Conservation (phyloP, 2,329 filamentous ascomycete genomes). For the Fusarium papillatum region DNA sequence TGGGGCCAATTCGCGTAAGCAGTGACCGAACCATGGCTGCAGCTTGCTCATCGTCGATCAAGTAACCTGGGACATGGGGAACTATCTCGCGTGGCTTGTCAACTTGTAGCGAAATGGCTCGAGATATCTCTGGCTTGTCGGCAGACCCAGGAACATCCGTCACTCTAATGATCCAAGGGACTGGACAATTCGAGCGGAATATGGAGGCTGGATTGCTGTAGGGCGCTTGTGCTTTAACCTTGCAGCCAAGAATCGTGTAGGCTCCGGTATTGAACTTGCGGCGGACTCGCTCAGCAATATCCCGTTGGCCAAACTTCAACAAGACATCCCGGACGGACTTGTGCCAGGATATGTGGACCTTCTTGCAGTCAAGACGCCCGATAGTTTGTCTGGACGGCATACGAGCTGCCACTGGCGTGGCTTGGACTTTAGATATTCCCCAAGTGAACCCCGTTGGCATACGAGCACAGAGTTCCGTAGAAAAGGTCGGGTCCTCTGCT, state of each 20-base stretch:
- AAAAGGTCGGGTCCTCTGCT: conserved; percentile 27
- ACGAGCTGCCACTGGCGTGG: conserved; percentile 6
- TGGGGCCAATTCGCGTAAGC: conserved; percentile 45
- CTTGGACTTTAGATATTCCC: background rate
- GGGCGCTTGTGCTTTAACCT: conserved; percentile 14
- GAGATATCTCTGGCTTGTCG: background rate
- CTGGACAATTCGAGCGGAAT: background rate
- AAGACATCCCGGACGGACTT: conserved; percentile 43
- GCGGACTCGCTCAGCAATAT: conserved; percentile 38
- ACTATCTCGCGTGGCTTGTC: background rate
- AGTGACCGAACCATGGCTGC: conserved; percentile 44
- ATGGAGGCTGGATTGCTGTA: background rate
- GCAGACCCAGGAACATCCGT: background rate
- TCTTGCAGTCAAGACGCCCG: conserved; percentile 49
- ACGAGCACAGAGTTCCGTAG: background rate
- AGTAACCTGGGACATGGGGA: background rate
- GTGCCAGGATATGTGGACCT: conserved; percentile 54
- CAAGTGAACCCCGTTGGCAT: background rate
- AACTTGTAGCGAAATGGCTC: background rate
- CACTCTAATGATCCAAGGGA: background rate
- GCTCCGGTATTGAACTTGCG: conserved; percentile 37
- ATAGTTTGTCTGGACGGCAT: conserved; percentile 42
- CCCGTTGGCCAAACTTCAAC: conserved; percentile 45
- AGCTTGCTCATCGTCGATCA: conserved; percentile 34
- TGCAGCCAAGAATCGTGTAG: conserved; percentile 41